phyloP scores from a whole-genome alignment of 2,329 filamentous ascomycete genomes.

The Sarocladium strictum region DNA sequence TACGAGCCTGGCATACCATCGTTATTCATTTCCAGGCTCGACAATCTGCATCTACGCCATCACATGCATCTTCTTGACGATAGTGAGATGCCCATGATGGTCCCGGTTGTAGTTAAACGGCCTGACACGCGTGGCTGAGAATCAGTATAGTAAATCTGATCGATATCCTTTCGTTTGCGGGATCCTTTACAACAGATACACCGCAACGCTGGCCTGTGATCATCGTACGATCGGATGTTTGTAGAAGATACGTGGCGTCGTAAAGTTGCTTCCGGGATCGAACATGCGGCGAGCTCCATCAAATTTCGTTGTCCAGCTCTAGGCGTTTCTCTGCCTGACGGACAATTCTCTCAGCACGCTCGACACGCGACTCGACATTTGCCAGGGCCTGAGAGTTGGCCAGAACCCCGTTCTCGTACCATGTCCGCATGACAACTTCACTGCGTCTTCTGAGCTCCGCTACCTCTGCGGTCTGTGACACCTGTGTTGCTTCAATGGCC shows the following conservation, averaged over 20 bases:
- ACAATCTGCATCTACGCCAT: too few relatives aligned
- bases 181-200: too few relatives aligned
- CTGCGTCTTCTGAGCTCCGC: slow-evolving; percentile 57
- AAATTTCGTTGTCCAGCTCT: slow-evolving; percentile 39
- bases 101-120: background rate
- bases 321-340: slow-evolving; percentile 56
- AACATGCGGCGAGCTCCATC: slow-evolving; percentile 10
- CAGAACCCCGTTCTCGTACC: slow-evolving; percentile 70
- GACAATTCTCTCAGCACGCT: slow-evolving; percentile 58
- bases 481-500: slow-evolving; percentile 53
- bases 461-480: slow-evolving; percentile 56
- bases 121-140: background rate
- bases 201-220: too few relatives aligned
- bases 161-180: background rate
- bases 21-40: too few relatives aligned
- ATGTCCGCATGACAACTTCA: slow-evolving; percentile 56
- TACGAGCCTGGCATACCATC: background rate
- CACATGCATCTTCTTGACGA: too few relatives aligned
- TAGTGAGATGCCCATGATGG: too few relatives aligned
- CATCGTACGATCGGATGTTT: too few relatives aligned
- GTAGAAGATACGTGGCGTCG: background rate
- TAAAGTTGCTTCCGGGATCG: background rate
- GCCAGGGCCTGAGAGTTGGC: slow-evolving; percentile 63
- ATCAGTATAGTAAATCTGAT: background rate
- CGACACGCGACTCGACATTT: slow-evolving; percentile 63